Evolutionary conservation across 495 filamentous ascomycete genomes (phyloP).

Genomic region (Bacidia gigantensis): DNA sequence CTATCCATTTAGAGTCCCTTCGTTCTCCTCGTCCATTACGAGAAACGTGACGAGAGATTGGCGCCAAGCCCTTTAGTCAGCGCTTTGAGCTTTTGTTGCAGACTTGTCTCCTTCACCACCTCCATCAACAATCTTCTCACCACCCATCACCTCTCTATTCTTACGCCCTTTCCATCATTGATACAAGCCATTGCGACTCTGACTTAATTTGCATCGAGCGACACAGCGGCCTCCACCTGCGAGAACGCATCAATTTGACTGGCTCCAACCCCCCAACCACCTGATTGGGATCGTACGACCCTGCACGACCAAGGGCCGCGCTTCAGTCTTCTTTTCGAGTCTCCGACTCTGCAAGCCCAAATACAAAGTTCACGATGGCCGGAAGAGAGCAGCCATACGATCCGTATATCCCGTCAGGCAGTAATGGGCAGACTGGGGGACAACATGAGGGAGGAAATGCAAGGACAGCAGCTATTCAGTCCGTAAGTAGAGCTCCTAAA

Average conservation of each 20-base stretch:
- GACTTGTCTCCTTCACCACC: not conserved
- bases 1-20: no score
- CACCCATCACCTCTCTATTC: not conserved
- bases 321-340: not conserved
- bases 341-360: not conserved
- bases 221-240: not conserved
- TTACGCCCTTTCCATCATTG: not conserved
- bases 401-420: constrained; percentile 72
- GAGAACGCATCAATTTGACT: not conserved
- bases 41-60: not conserved
- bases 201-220: not conserved
- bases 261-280: not conserved
- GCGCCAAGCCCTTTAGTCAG: not conserved
- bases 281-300: not conserved
- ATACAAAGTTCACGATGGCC: constrained; percentile 39
- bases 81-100: not conserved
- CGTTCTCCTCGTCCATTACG: no score
- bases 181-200: not conserved
- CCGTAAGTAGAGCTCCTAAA: constrained; percentile 43
- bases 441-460: constrained; percentile 48
- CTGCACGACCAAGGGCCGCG: not conserved
- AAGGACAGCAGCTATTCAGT: constrained; percentile 60
- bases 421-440: constrained; percentile 32
- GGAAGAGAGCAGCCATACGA: constrained; percentile 72
- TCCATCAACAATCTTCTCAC: not conserved